phyloP scores from a whole-genome alignment of 2,329 filamentous ascomycete genomes.

The Stachybotrys echinatus region DNA sequence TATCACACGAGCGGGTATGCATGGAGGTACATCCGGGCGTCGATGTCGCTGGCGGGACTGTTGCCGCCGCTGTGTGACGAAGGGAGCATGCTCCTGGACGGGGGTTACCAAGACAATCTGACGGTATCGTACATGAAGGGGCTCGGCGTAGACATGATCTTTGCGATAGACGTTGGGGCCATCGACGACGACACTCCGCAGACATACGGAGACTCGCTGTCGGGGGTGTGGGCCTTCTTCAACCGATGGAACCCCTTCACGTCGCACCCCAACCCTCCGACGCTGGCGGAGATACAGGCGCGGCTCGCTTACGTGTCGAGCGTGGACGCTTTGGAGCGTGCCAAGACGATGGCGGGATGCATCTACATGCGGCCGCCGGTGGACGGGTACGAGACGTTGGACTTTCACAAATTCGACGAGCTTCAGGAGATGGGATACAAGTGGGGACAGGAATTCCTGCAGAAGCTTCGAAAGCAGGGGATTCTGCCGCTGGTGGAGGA shows the following conservation, averaged over 20 bases:
- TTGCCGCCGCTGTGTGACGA: slow-evolving; percentile 94
- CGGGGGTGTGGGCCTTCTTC: slow-evolving; percentile 88
- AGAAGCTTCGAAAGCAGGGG: slow-evolving; percentile 71
- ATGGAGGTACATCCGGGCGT: slow-evolving; percentile 94
- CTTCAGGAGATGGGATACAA: slow-evolving; percentile 86
- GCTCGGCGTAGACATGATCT: slow-evolving; percentile 87
- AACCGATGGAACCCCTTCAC: slow-evolving; percentile 98
- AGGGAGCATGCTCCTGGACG: slow-evolving; percentile 92
- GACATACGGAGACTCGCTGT: slow-evolving; percentile 87
- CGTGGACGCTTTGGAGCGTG: slow-evolving; percentile 88
- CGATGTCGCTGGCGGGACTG: slow-evolving; percentile 91
- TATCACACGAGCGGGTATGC: slow-evolving; percentile 96
- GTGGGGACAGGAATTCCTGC: slow-evolving; percentile 77
- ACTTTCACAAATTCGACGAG: slow-evolving; percentile 97
- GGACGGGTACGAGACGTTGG: slow-evolving; percentile 86
- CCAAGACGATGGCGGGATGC: slow-evolving; percentile 86
- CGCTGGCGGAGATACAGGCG: slow-evolving; percentile 91
- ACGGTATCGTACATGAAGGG: slow-evolving; percentile 97
- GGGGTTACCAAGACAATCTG: slow-evolving; percentile 94
- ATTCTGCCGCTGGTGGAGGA: slow-evolving; percentile 65
- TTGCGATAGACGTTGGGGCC: slow-evolving; percentile 90
- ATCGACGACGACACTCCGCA: slow-evolving; percentile 91
- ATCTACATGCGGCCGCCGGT: slow-evolving; percentile 96
- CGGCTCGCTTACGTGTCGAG: slow-evolving; percentile 91
- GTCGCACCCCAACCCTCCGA: slow-evolving; percentile 82